Conservation (phyloP, 352 stramenopile genomes). For the Blastocystis sp. region DNA sequence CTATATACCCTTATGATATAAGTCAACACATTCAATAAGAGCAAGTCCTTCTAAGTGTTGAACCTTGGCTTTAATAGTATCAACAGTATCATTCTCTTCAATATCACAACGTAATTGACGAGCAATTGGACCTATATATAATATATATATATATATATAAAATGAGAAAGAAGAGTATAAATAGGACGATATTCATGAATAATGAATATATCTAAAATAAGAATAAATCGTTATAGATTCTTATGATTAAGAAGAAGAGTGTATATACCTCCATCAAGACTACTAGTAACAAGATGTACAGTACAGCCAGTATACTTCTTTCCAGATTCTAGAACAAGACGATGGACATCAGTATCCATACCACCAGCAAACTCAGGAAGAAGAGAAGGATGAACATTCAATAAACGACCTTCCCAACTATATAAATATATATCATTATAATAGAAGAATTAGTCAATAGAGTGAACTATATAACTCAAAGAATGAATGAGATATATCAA, state of each 20-base stretch:
- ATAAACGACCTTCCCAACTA: too few species aligned
- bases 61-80: constrained; percentile 82
- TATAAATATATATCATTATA: too few species aligned
- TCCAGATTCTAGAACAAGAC: constrained; percentile 81
- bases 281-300: constrained; percentile 86
- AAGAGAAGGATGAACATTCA: constrained; percentile 97
- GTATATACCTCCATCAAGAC: constrained; percentile 91
- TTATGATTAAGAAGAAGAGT: too few species aligned
- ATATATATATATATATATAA: too few species aligned
- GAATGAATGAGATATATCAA: too few species aligned
- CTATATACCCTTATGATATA: constrained; percentile 43
- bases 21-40: constrained; percentile 63
- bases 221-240: too few species aligned
- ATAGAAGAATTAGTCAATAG: too few species aligned
- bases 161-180: too few species aligned
- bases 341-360: constrained; percentile 94
- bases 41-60: constrained; percentile 81
- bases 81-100: constrained; percentile 63
- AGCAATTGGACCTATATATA: constrained; percentile 85
- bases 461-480: too few species aligned
- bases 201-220: too few species aligned
- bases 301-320: constrained; percentile 85
- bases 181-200: too few species aligned
- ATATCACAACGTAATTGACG: constrained; percentile 79
- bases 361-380: constrained; percentile 92